Percentiles rank a stretch among this genome's conserved stretches.
Conservation (phyloP, 768 basidiomycete genomes). For the Obba rivulosa region DNA sequence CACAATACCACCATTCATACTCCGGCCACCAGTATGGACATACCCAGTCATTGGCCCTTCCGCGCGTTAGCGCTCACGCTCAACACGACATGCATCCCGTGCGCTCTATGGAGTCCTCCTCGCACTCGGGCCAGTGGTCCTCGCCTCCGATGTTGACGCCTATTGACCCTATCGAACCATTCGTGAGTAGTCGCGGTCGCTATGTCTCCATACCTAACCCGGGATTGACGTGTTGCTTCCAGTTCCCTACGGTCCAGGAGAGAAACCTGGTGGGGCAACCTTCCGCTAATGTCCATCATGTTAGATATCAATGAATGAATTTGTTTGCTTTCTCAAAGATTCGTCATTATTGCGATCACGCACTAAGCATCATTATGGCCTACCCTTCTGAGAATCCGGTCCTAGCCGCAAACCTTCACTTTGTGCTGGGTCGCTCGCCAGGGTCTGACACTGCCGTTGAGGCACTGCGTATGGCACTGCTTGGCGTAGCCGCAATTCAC, state of each 20-base stretch:
- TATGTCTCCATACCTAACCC: neutral
- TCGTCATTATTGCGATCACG: conserved; percentile 39
- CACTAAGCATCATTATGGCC: conserved; percentile 42
- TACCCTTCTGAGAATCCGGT: conserved; percentile 39
- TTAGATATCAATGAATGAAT: conserved; percentile 47
- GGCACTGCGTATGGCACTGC: conserved; percentile 32
- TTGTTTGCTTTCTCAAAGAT: conserved; percentile 31
- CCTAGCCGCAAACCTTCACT: conserved; percentile 35
- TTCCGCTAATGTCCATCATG: conserved; percentile 40
- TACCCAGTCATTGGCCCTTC: conserved; percentile 23
- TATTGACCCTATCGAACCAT: conserved; percentile 55
- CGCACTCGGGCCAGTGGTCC: conserved; percentile 49
- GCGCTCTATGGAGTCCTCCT: conserved; percentile 45
- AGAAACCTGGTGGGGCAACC: conserved; percentile 42
- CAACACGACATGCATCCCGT: conserved; percentile 32
- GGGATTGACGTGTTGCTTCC: neutral
- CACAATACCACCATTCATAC: conserved; percentile 46
- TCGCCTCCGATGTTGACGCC: conserved; percentile 39
- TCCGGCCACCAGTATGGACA: conserved; percentile 28
- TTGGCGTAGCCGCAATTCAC: conserved; percentile 37
- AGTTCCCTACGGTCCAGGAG: conserved; percentile 40
- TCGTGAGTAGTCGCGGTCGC: conserved; percentile 39
- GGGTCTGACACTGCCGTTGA: conserved; percentile 33
- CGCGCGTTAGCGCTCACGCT: conserved; percentile 34
- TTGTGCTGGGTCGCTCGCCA: conserved; percentile 34